phyloP scores from a whole-genome alignment of 495 filamentous ascomycete genomes.

The Entonaema liquescens region DNA sequence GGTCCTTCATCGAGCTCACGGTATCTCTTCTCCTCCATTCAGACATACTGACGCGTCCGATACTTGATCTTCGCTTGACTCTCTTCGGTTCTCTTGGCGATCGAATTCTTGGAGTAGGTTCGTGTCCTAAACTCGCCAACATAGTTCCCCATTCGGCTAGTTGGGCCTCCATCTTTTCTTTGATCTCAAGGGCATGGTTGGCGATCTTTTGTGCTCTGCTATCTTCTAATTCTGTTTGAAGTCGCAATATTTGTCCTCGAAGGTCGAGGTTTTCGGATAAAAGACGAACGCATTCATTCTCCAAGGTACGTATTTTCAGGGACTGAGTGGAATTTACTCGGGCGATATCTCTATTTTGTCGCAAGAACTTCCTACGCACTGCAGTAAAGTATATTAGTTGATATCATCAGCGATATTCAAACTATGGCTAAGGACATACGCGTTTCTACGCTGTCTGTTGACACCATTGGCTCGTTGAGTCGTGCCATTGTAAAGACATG shows the following conservation, averaged over 20 bases:
- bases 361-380: slow-evolving; percentile 88
- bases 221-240: slow-evolving; percentile 71
- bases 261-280: slow-evolving; percentile 88
- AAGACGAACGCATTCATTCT: slow-evolving; percentile 83
- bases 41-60: slow-evolving; percentile 48
- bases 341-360: slow-evolving; percentile 95
- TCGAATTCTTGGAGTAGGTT: slow-evolving; percentile 53
- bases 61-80: slow-evolving; percentile 44
- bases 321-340: slow-evolving; percentile 90
- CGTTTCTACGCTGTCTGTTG: slow-evolving; percentile 78
- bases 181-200: slow-evolving; percentile 73
- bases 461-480: slow-evolving; percentile 81
- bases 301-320: slow-evolving; percentile 84
- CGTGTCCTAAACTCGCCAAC: slow-evolving; percentile 67
- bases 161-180: slow-evolving; percentile 74
- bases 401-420: not conserved
- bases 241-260: slow-evolving; percentile 76
- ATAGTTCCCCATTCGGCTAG: slow-evolving; percentile 71
- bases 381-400: slow-evolving; percentile 26
- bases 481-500: slow-evolving; percentile 75
- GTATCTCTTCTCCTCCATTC: slow-evolving; percentile 58
- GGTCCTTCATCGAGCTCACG: slow-evolving; percentile 53
- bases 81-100: slow-evolving; percentile 47
- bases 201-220: slow-evolving; percentile 57
- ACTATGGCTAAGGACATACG: slow-evolving; percentile 64